Evolutionary conservation across 306 rosid genomes (phyloP).

Genomic region (Lathyrus aphaca): DNA sequence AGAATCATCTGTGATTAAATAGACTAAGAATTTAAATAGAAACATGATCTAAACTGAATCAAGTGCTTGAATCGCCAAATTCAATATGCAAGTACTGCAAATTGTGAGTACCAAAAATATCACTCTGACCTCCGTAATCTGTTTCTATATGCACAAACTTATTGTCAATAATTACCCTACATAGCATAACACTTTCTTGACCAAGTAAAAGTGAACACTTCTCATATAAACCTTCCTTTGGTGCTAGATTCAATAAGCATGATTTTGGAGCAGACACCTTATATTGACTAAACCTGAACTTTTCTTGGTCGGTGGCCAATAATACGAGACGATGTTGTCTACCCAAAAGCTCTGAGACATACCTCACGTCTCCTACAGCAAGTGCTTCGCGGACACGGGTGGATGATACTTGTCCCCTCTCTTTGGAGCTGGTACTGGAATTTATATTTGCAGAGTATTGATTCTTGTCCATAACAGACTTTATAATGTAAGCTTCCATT

Average conservation of each 20-base stretch:
- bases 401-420: conserved; percentile 90
- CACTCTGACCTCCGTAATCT: conserved; percentile 44
- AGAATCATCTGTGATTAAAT: conserved; percentile 27
- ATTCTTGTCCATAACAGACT: conserved; percentile 86
- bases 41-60: conserved; percentile 45
- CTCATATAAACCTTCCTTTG: conserved; percentile 86
- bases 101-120: conserved; percentile 50
- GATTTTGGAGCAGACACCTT: conserved; percentile 70
- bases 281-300: conserved; percentile 43
- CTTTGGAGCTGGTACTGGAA: conserved; percentile 56
- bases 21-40: conserved; percentile 28
- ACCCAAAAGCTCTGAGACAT: conserved; percentile 86
- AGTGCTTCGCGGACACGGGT: conserved; percentile 88
- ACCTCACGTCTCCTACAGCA: conserved; percentile 75
- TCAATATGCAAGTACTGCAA: conserved; percentile 64
- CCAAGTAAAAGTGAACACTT: conserved; percentile 56
- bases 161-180: conserved; percentile 73
- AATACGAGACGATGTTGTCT: conserved; percentile 73
- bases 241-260: conserved; percentile 75
- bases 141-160: conserved; percentile 69
- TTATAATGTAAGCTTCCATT: conserved; percentile 75
- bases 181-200: conserved; percentile 49
- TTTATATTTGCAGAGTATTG: conserved; percentile 40
- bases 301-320: conserved; percentile 52
- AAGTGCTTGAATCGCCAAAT: conserved; percentile 60